These are phyloP conservation scores for Cladosporium sp. DNA, from an alignment of 2,329 filamentous ascomycete species.

Conservation along the genomic window DNA sequence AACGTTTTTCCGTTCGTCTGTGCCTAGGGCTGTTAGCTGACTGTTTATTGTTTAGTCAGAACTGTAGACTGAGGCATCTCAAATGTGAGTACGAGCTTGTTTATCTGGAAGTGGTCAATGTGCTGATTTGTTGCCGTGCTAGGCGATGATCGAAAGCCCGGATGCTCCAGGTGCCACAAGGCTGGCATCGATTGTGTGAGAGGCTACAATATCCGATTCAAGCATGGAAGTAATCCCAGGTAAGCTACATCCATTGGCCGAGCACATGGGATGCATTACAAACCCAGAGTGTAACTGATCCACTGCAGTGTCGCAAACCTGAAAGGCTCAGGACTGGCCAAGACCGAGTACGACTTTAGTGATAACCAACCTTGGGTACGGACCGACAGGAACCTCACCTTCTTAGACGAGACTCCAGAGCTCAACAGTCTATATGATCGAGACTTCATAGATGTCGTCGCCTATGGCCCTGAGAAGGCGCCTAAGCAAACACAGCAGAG, in stretches of 20 bases:
- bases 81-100: slow-evolving; percentile 25
- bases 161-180: slow-evolving; percentile 33
- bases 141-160: slow-evolving; percentile 33
- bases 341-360: slow-evolving; percentile 35
- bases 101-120: neutral
- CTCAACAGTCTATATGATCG: slow-evolving; percentile 36
- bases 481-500: neutral
- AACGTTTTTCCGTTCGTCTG: neutral
- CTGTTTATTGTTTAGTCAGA: slow-evolving; percentile 25
- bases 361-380: slow-evolving; percentile 35
- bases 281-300: neutral
- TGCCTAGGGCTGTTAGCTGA: slow-evolving; percentile 1
- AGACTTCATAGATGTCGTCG: slow-evolving; percentile 26
- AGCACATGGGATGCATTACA: neutral
- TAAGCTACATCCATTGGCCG: slow-evolving; percentile 15
- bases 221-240: slow-evolving; percentile 36
- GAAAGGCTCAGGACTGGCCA: slow-evolving; percentile 29
- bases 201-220: slow-evolving; percentile 36
- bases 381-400: slow-evolving; percentile 32
- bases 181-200: slow-evolving; percentile 34
- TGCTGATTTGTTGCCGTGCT: neutral
- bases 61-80: slow-evolving; percentile 32
- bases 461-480: slow-evolving; percentile 16
- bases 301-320: slow-evolving; percentile 25
- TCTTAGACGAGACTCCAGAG: slow-evolving; percentile 36